A percentile compares a stretch with the other conserved stretches of the same genome.
Evolutionary conservation across 805 yeast species (phyloP).

Genomic region (Schwanniomyces pseudopolymorphus): DNA sequence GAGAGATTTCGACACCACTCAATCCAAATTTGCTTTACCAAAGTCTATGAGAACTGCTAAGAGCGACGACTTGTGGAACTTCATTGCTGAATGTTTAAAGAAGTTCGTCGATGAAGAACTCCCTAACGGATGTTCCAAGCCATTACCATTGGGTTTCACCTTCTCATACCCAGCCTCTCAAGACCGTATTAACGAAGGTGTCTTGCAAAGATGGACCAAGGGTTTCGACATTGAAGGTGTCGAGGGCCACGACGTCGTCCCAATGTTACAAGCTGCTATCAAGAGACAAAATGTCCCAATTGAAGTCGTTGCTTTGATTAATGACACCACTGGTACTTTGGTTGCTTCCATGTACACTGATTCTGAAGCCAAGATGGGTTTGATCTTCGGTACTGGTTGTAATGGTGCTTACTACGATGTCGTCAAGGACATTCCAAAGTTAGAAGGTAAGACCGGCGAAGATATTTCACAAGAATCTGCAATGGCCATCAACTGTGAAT

Average conservation of each 20-base stretch:
- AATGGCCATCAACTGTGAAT: slow-evolving; percentile 98
- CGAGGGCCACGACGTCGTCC: slow-evolving; percentile 93
- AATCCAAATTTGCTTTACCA: slow-evolving; percentile 84
- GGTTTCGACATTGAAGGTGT: slow-evolving; percentile 93
- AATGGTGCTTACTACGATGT: slow-evolving; percentile 94
- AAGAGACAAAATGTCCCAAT: slow-evolving; percentile 68
- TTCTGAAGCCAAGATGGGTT: slow-evolving; percentile 86
- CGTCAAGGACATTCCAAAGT: slow-evolving; percentile 72
- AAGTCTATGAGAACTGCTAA: slow-evolving; percentile 72
- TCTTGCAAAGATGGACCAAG: slow-evolving; percentile 95
- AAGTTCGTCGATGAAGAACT: slow-evolving; percentile 64
- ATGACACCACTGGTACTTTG: slow-evolving; percentile 96
- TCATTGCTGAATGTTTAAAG: slow-evolving; percentile 80
- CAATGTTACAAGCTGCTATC: slow-evolving; percentile 80
- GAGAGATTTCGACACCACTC: slow-evolving; percentile 80
- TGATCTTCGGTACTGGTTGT: slow-evolving; percentile 96
- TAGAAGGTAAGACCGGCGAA: slow-evolving; percentile 63
- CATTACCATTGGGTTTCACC: slow-evolving; percentile 88
- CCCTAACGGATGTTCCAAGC: slow-evolving; percentile 63
- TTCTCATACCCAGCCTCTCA: slow-evolving; percentile 91
- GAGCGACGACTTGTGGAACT: slow-evolving; percentile 76
- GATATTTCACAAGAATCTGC: slow-evolving; percentile 65
- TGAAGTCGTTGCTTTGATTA: slow-evolving; percentile 86
- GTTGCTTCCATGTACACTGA: slow-evolving; percentile 94
- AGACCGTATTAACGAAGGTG: slow-evolving; percentile 77